Evolutionary conservation across 73 alveolate species (phyloP), one percentile per base, ranked within the genome.

Genomic region (Diophrys sp.): DNA sequence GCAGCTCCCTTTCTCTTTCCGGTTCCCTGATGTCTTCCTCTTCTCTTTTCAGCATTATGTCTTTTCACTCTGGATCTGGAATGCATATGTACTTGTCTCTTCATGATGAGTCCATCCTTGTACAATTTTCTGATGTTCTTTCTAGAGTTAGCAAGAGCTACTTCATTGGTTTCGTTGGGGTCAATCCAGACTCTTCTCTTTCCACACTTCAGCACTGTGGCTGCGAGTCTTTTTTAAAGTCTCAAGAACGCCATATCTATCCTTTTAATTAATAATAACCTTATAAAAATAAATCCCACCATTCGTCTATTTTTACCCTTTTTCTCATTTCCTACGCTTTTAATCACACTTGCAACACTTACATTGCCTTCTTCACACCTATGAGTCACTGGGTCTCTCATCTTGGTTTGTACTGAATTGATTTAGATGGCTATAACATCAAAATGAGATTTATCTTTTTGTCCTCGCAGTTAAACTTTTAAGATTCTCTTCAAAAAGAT

Each of bases 1-100:
- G 91, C 85, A 82, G 98, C 88, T 78, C 99, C 99, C 91, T 89
- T 84, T 89, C 99, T 96, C 87, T 94, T 97, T 78, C 99, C 99
- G 78, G 90, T 81, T 66, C 99, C 99, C 71, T 92, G 84, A 95
- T 97, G 99, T 93, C 99, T 94, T 44, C 96, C 96, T 88, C 87
- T 92, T 75, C 97, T 89, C 85, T 84, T 92, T 71, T 92, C 91
- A 53, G 87, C 97, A 80, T 82, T 91, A 82, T 29, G 85, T 78
- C 93, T 87, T 82, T 97, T 81, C 82, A 95, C 98, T 87, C 99
- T 94, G 54, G 98, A 88, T 80, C 97, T 86, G 77, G 99, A 95
- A 91, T 97, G 99, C 90, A 97, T 94, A 80, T 87, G 89, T 76
- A 96, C 96, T 68, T 96, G 93, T 89, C 97, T 94, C 84, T 96